Conservation (phyloP, 2,329 filamentous ascomycete species). For the Ceratocystis variospora region DNA sequence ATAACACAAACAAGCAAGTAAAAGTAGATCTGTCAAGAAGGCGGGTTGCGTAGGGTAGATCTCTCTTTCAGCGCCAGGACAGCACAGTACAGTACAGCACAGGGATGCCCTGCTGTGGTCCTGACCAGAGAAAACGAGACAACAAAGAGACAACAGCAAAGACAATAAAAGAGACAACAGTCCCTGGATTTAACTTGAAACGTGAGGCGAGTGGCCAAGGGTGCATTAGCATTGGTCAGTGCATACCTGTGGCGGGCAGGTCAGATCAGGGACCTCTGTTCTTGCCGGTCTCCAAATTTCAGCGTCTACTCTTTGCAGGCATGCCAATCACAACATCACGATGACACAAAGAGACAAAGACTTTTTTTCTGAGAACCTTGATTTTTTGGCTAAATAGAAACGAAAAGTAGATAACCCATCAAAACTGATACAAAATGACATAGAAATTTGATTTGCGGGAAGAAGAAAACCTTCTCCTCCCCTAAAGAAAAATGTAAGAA, state of each 20-base stretch:
- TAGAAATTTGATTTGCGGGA: constrained; percentile 1
- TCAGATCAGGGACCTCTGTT: neutral
- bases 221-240: neutral
- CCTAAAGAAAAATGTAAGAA: neutral
- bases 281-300: too few relatives aligned
- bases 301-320: neutral
- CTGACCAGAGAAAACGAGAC: neutral
- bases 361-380: neutral
- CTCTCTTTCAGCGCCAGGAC: too few relatives aligned
- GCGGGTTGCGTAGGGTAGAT: too few relatives aligned
- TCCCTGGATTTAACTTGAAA: constrained; percentile 18
- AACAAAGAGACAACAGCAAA: neutral
- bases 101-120: neutral
- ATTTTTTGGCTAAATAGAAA: neutral
- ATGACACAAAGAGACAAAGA: neutral
- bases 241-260: neutral
- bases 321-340: neutral
- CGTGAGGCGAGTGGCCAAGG: neutral
- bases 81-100: neutral
- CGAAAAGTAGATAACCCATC: neutral
- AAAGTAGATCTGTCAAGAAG: too few relatives aligned
- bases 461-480: neutral
- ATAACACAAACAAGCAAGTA: too few relatives aligned
- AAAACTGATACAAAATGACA: neutral
- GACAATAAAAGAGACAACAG: neutral